phyloP scores from a whole-genome alignment of 345 rosid species.

The Alliaria petiolata region DNA sequence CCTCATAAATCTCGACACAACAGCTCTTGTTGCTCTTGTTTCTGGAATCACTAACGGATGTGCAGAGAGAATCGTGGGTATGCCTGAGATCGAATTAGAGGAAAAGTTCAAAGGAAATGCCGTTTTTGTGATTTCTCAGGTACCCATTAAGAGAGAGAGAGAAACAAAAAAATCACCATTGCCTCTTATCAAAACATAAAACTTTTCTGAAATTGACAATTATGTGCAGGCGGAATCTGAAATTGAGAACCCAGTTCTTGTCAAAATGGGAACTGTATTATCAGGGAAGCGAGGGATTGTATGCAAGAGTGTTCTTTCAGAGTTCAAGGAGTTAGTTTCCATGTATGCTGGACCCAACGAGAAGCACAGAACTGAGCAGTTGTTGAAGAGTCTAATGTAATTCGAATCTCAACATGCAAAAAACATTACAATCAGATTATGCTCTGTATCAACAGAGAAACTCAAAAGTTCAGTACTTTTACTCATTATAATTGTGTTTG shows the following conservation, averaged over 20 bases:
- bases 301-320: conserved; percentile 54
- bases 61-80: conserved; percentile 47
- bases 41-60: conserved; percentile 87
- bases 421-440: neutral
- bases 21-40: conserved; percentile 79
- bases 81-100: conserved; percentile 44
- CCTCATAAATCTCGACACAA: conserved; percentile 70
- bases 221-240: conserved; percentile 59
- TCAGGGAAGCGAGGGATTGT: conserved; percentile 57
- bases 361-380: conserved; percentile 58
- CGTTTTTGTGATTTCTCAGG: conserved; percentile 80
- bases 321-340: conserved; percentile 62
- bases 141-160: conserved; percentile 12
- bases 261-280: conserved; percentile 36
- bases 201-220: neutral
- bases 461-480: neutral
- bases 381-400: conserved; percentile 60
- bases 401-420: conserved; percentile 3
- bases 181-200: neutral
- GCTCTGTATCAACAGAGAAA: neutral
- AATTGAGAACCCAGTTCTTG: conserved; percentile 51
- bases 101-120: conserved; percentile 73
- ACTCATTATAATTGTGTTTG: neutral
- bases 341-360: conserved; percentile 82
- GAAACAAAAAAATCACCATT: neutral